Percentiles rank a stretch among this genome's conserved stretches.
phyloP scores from a whole-genome alignment of 1,139 yeast species.

The Zygoascus hellenicus region DNA sequence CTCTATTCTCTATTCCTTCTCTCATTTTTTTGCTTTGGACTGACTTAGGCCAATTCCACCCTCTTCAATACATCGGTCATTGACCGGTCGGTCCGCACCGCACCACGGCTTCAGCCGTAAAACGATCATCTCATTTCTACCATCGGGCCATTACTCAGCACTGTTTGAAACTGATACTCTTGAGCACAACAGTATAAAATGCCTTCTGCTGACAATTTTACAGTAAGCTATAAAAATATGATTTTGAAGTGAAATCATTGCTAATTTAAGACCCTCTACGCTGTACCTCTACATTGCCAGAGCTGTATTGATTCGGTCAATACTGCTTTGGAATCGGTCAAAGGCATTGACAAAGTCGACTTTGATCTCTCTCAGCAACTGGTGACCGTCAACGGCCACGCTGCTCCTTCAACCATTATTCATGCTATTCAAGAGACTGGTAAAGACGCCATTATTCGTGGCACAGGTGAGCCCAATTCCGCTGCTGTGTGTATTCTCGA shows the following conservation, averaged over 20 bases:
- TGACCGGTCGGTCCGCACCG: neutral
- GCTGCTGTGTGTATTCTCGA: conserved; percentile 93
- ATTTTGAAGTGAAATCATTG: neutral
- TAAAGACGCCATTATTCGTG: conserved; percentile 84
- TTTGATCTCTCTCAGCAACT: conserved; percentile 49
- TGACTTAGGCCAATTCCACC: too few species aligned
- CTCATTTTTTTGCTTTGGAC: too few species aligned
- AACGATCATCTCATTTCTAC: neutral
- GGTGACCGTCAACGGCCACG: conserved; percentile 58
- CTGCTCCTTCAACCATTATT: conserved; percentile 66
- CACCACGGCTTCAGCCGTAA: neutral
- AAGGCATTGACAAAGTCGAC: conserved; percentile 43
- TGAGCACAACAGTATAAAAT: conserved; percentile 8
- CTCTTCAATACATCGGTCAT: too few species aligned
- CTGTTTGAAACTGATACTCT: neutral
- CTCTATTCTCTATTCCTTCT: too few species aligned
- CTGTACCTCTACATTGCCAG: conserved; percentile 73
- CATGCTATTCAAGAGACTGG: conserved; percentile 65
- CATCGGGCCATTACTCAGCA: conserved; percentile 4
- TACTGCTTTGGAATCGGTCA: conserved; percentile 42
- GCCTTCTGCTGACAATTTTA: conserved; percentile 18
- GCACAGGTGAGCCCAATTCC: conserved; percentile 79
- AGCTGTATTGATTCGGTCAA: conserved; percentile 60
- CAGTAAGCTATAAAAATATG: conserved; percentile 13
- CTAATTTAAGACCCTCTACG: conserved; percentile 40